phyloP scores from a whole-genome alignment of 2,329 filamentous ascomycete genomes.

The Arthrobotrys musiformis region DNA sequence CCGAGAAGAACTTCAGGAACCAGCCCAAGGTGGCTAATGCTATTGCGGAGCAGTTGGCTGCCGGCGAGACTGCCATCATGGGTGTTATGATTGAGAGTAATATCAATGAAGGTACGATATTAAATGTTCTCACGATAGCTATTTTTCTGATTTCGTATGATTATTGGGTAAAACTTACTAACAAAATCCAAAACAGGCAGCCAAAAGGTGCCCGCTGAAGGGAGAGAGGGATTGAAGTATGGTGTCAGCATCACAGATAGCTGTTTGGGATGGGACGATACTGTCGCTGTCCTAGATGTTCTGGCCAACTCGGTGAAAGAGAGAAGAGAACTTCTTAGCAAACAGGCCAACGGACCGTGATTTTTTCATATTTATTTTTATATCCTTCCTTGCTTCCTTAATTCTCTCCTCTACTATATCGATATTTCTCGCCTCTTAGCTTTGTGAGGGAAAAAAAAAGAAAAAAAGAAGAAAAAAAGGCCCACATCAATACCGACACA shows the following conservation, averaged over 20 bases:
- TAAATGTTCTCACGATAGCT: conserved; percentile 60
- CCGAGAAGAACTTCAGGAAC: conserved; percentile 96
- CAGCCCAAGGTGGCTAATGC: conserved; percentile 90
- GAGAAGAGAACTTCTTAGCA: conserved; percentile 69
- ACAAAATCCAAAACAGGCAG: conserved; percentile 65
- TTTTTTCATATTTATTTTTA: not conserved
- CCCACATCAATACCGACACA: not conserved
- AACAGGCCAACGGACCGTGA: conserved; percentile 54
- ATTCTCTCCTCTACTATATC: not conserved
- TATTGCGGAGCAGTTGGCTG: conserved; percentile 84
- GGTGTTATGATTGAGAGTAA: conserved; percentile 99
- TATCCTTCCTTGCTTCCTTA: not conserved
- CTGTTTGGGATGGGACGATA: conserved; percentile 81
- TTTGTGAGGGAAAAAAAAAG: too few species aligned
- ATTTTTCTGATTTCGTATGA: not conserved
- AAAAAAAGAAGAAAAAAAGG: not conserved
- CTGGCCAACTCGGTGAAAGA: conserved; percentile 84
- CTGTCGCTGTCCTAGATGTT: conserved; percentile 75
- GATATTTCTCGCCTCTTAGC: too few species aligned
- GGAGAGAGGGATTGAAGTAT: conserved; percentile 80
- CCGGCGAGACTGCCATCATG: conserved; percentile 87
- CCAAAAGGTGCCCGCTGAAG: conserved; percentile 87
- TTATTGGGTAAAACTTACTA: not conserved
- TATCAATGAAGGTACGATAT: conserved; percentile 78
- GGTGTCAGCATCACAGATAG: conserved; percentile 96